Base-by-base conservation (phyloP, 441 rosid species). In the Daphne laureola region DNA sequence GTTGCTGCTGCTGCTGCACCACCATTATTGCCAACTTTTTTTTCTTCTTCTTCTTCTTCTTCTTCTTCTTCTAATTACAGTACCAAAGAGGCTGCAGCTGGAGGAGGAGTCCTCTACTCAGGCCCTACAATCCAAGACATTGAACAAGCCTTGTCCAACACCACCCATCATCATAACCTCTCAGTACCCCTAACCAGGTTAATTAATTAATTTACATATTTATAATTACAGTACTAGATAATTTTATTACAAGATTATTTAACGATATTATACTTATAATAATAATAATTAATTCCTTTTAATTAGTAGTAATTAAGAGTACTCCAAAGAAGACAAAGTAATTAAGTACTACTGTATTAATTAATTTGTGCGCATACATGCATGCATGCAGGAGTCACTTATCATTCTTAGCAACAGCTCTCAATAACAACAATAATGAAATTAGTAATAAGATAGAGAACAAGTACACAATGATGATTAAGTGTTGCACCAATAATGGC, bases 391-490 rank as follows among this genome's bases (percentile, higher is more conserved):
- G 25, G 25, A 21, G 15, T 27, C 64, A 81, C 84, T 15, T 66
- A 36, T 61, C 79, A 7, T 13, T 50, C 8, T 14, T 73, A 18
- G 86, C 73, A 56, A 75, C 73, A 53, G 71, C 71, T 40, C 51
- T 60, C 44, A 64, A 62, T 47, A 21, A 21, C 2, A 21, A 0
- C 3, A 21, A 21, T 2, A 21, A 2, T 18, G 3, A 18, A n/a
- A n/a, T n/a, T 18, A 18, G 23, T 18, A 18, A 3, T 21, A 78
- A 72, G 78, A 51, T 77, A 12, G 94, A 83, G 55, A 67, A 74
- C 52, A 84, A 70, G 75, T 90, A 84, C 50, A 87, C 90, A 40
- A 66, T 90, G n/a, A 83, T 72, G 70, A 73, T 84, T 65, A 87
- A 76, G 75, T 76, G 74, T 53, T 66, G 46, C 52, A 79, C 67